Evolutionary conservation across 148 eudicot genomes (phyloP), one percentile per base, ranked within the genome.

Genomic region (Vaccinium corymbosum): DNA sequence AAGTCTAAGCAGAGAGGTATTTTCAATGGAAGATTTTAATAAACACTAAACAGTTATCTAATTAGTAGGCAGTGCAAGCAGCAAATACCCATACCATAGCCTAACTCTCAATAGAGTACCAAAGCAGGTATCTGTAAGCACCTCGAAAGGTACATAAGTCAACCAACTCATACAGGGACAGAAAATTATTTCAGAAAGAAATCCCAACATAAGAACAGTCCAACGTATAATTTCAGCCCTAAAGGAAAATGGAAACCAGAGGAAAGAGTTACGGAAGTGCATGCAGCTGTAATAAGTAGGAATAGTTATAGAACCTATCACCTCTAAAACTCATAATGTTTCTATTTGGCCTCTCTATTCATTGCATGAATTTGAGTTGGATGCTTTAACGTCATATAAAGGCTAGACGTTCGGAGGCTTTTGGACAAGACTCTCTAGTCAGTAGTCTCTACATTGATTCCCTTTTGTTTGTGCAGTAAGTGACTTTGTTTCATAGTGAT

Each of bases 81-180:
- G 72, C 71, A 56, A 83, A 74, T 20, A 83, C 55, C 73, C 80
- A 82, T 76, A 48, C 72, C 85, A 83, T 35, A 72, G 76, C 57
- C 80, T 42, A 76, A 80, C 80, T 76, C 71, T 74, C 71, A 83
- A 42, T 22, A 77, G 66, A 75, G 85, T 35, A 78, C 80, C 85
- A 83, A 80, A 56, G 56, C 85, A 83, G 8, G 81, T 83, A 83
- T 73, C 80, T 83, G 85, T 59, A 83, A 75, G 73, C 85, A 76
- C 55, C 81, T 75, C 61, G 0, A 42, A 76, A 55, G 48, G 74
- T 83, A 57, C 66, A 83, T 53, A 73, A 83, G 85, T 83, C 74
- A 83, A 75, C 80, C 42, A 68, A 57, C 52, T 83, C 29, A 75
- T 76, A 83, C 15, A 66, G 25, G 78, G 20, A 35, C 56, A 85